Evolutionary conservation across 805 yeast genomes (phyloP).

Genomic region (Suhomyces vadensis): DNA sequence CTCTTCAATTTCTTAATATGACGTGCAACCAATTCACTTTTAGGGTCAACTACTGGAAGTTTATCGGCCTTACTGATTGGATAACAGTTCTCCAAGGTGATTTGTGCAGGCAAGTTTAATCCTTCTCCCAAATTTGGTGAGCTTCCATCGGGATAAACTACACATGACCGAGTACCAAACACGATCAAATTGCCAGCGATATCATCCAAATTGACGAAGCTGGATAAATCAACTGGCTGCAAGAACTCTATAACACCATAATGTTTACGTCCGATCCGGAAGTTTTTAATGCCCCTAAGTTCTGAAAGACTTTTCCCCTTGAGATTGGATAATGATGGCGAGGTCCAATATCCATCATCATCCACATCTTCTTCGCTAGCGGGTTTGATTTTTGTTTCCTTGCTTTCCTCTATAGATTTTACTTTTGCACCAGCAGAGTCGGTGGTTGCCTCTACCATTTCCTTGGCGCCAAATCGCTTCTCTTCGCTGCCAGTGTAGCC

Average conservation of each 20-base stretch:
- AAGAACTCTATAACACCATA: conserved; percentile 77
- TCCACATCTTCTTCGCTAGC: conserved; percentile 48
- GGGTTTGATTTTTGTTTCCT: neutral
- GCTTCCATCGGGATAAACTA: conserved; percentile 70
- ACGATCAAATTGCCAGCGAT: conserved; percentile 66
- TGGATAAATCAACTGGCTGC: conserved; percentile 80
- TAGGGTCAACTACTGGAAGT: conserved; percentile 73
- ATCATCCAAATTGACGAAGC: conserved; percentile 57
- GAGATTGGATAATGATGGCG: conserved; percentile 71
- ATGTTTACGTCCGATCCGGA: conserved; percentile 76
- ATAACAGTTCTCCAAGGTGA: conserved; percentile 76
- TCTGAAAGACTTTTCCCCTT: conserved; percentile 60
- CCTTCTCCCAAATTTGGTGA: conserved; percentile 77
- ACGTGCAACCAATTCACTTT: conserved; percentile 65
- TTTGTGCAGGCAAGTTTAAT: conserved; percentile 70
- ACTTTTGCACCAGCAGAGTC: neutral
- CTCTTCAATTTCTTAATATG: conserved; percentile 69
- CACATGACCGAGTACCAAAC: conserved; percentile 59
- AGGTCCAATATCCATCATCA: conserved; percentile 82
- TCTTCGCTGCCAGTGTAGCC: too few species aligned
- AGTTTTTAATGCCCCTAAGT: conserved; percentile 59
- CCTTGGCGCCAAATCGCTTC: too few species aligned
- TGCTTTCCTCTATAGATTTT: neutral
- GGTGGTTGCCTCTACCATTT: neutral
- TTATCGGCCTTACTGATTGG: conserved; percentile 75